Evolutionary conservation across 2,329 filamentous ascomycete species (phyloP).

Genomic region (Madurella mycetomatis): DNA sequence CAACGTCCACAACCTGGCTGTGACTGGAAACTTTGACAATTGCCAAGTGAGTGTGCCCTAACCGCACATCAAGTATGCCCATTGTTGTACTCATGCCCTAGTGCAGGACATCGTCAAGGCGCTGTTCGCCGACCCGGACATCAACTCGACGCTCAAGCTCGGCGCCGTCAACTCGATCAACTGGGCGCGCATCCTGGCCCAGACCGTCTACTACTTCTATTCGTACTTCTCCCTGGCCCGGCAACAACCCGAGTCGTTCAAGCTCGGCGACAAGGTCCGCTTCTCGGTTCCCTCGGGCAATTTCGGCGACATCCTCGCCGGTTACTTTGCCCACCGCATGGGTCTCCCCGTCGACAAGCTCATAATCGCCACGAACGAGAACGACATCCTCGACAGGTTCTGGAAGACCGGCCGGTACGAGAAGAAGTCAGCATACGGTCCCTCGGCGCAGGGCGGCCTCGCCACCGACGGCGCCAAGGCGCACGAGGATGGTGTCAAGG

Average conservation of each 20-base stretch:
- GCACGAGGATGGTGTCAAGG: conserved; percentile 73
- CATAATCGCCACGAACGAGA: conserved; percentile 92
- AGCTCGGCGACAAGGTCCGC: conserved; percentile 64
- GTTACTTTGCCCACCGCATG: conserved; percentile 69
- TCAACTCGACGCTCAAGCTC: conserved; percentile 77
- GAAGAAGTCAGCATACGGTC: conserved; percentile 65
- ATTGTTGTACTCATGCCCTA: not conserved
- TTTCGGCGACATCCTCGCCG: conserved; percentile 91
- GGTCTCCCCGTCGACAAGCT: conserved; percentile 76
- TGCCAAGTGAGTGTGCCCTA: conserved; percentile 62
- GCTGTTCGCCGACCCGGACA: conserved; percentile 79
- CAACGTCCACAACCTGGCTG: conserved; percentile 89
- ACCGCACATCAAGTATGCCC: not conserved
- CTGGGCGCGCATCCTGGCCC: conserved; percentile 89
- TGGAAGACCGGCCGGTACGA: conserved; percentile 87
- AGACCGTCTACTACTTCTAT: conserved; percentile 96
- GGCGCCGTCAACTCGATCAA: conserved; percentile 97
- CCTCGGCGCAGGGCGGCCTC: conserved; percentile 59
- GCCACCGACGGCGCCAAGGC: conserved; percentile 57
- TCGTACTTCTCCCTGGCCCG: conserved; percentile 78
- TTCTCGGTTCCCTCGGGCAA: conserved; percentile 94
- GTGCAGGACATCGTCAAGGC: conserved; percentile 82
- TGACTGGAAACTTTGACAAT: conserved; percentile 91
- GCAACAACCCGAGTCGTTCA: conserved; percentile 53
- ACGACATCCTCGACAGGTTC: conserved; percentile 94